Base-by-base conservation (phyloP, 371 early-diverging fungal genomes). In the Fennellomyces sp. region DNA sequence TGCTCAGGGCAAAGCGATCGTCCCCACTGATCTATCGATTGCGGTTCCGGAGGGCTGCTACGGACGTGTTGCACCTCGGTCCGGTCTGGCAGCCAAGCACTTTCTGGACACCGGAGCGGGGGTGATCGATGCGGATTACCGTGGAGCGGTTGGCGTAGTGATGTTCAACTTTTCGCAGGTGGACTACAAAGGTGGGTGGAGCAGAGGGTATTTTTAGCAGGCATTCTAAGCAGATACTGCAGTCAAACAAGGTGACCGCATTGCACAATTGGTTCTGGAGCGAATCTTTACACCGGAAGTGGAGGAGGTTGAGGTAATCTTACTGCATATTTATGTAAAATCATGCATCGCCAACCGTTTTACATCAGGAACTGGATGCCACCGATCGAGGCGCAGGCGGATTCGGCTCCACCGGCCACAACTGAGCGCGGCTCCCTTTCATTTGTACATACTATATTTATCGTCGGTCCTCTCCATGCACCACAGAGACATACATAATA, bases 261-360 rank as follows among this genome's bases (percentile, higher is more conserved):
- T 99, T 74, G 99, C 99, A n/a, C 99, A 99, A 76, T 74, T 98
- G 54, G 85, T 99, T 28, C 78, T 99, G 25, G 97, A 96, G 69
- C 80, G 84, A 47, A 94, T 97, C 29, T 83, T 71, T 48, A 91
- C 90, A 2, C 94, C 96, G 7, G 88, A 88, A 7, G 86, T 96
- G 0, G 71, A 82, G 2, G 91, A 91, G 68, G 93, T 95, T 1
- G 85, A 90, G 29, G 89, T 83, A 64, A 73, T 30, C 1, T 21
- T 23, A n/a, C 17, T 38, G 21, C 28, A 19, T 56, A 31, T 25
- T 52, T 21, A 41, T 56, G 1, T 30, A 19, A 35, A 19, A 13
- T 31, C 23, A 11, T 36, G 25, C 17, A 17, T 19, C 5, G 2
- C 10, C 53, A 49, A 10, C 17, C 12, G 17, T 54, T 26, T 28